Percentiles rank a stretch among this genome's conserved stretches.
Conservation (phyloP, 306 rosid species). For the Senna tora region DNA sequence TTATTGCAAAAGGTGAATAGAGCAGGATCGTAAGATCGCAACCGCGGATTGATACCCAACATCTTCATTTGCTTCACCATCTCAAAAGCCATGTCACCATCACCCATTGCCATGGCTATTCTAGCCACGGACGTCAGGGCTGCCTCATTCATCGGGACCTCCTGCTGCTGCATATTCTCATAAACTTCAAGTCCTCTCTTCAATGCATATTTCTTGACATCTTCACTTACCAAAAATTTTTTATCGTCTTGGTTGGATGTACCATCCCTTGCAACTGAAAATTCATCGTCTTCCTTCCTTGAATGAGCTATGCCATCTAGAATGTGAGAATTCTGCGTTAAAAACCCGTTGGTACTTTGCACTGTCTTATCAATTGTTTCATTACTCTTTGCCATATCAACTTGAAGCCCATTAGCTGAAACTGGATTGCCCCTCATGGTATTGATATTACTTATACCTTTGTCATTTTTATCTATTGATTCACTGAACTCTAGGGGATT, state of each 20-base stretch:
- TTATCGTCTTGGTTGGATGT: slow-evolving; percentile 39
- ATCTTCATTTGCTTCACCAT: slow-evolving; percentile 86
- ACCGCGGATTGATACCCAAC: slow-evolving; percentile 75
- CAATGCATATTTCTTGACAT: slow-evolving; percentile 70
- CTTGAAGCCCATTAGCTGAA: slow-evolving; percentile 1
- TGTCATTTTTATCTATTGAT: slow-evolving; percentile 4
- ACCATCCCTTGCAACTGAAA: slow-evolving; percentile 34
- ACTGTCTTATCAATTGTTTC: slow-evolving; percentile 30
- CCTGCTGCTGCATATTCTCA: slow-evolving; percentile 63
- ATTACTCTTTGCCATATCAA: slow-evolving; percentile 4
- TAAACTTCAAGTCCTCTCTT: slow-evolving; percentile 77
- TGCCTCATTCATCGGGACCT: slow-evolving; percentile 79
- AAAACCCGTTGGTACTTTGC: slow-evolving; percentile 36
- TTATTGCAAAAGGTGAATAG: slow-evolving; percentile 64
- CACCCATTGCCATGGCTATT: slow-evolving; percentile 91
- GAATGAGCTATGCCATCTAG: slow-evolving; percentile 35
- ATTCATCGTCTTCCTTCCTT: slow-evolving; percentile 29
- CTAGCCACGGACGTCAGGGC: slow-evolving; percentile 93
- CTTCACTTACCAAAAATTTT: slow-evolving; percentile 61
- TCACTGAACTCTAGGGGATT: slow-evolving; percentile 33
- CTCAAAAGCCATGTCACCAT: slow-evolving; percentile 89
- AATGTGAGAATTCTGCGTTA: slow-evolving; percentile 36
- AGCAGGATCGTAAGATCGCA: slow-evolving; percentile 90
- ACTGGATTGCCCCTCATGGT: neutral
- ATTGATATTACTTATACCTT: slow-evolving; percentile 30